A percentile compares a stretch with the other conserved stretches of the same genome.
Evolutionary conservation across 1,139 yeast species (phyloP).

Genomic region (Hansenula lynferdii): DNA sequence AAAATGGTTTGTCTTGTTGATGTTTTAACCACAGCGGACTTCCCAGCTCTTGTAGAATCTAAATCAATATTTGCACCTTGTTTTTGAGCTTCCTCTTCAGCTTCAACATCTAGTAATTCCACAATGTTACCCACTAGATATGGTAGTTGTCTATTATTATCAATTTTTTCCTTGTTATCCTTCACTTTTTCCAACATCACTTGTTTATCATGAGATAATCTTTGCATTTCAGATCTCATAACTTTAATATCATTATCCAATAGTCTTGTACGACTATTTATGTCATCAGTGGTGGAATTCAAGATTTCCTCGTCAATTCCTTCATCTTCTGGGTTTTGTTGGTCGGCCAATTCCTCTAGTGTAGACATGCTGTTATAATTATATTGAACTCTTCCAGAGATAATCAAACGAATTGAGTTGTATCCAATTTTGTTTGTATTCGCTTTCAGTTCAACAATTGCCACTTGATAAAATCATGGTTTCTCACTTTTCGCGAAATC

Average conservation of each 20-base stretch:
- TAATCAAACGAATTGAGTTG: too few relatives aligned
- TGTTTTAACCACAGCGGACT: conserved; percentile 96
- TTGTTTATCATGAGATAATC: conserved; percentile 87
- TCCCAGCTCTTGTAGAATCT: conserved; percentile 91
- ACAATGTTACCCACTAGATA: conserved; percentile 98
- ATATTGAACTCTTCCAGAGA: too few relatives aligned
- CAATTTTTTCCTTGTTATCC: conserved; percentile 94
- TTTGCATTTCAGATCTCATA: conserved; percentile 87
- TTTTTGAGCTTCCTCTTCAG: conserved; percentile 61
- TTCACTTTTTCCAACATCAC: conserved; percentile 92
- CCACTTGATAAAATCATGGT: too few relatives aligned
- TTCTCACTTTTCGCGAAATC: too few relatives aligned
- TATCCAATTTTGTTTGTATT: too few relatives aligned
- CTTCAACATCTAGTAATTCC: conserved; percentile 84
- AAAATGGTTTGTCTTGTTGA: conserved; percentile 97
- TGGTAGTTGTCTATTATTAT: conserved; percentile 92
- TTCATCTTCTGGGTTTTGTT: conserved; percentile 38
- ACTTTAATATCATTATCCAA: conserved; percentile 95
- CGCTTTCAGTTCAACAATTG: too few relatives aligned
- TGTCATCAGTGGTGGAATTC: conserved; percentile 73
- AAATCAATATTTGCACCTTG: conserved; percentile 96
- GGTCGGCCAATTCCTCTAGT: conserved; percentile 58
- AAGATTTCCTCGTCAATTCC: conserved; percentile 80
- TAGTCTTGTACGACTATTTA: conserved; percentile 78
- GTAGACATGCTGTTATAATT: conserved; percentile 61